These are phyloP conservation scores for Rhynchospora pubera DNA, from an alignment of 176 grass and related monocot species.

Conservation along the genomic window DNA sequence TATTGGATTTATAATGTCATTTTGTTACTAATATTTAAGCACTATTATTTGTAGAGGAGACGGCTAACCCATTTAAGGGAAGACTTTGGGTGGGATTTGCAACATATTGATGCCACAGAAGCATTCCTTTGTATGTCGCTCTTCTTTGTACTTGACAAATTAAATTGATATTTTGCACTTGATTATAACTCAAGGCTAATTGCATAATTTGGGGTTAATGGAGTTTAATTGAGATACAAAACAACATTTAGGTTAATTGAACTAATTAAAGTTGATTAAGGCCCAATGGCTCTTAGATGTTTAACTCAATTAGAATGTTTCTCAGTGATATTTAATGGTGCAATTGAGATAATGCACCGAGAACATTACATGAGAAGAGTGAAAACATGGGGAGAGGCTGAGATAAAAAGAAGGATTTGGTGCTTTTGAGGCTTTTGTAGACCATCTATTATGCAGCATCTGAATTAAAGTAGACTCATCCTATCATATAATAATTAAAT, in stretches of 20 bases:
- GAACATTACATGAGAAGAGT: background rate
- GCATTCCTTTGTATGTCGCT: constrained; percentile 56
- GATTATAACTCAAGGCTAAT: background rate
- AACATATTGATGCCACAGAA: constrained; percentile 61
- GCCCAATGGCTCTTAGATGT: background rate
- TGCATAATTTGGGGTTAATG: background rate
- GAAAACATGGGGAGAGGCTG: background rate
- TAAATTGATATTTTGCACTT: background rate
- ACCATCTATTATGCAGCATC: background rate
- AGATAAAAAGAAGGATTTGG: background rate
- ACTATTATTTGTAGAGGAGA: constrained; percentile 31
- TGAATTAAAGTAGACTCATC: background rate
- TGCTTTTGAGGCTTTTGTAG: background rate
- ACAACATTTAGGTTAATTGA: background rate
- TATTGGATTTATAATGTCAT: background rate
- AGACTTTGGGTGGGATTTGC: constrained; percentile 84
- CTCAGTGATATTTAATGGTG: background rate
- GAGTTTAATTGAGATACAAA: background rate
- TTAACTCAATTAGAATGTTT: background rate
- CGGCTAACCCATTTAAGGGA: constrained; percentile 48
- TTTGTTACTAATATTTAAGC: constrained; percentile 14
- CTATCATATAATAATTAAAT: background rate
- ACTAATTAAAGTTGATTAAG: background rate
- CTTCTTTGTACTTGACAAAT: background rate
- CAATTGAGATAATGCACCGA: background rate